These are phyloP conservation scores for Chloropicon primus DNA, from an alignment of 139 green algal species.

Conservation along the genomic window DNA sequence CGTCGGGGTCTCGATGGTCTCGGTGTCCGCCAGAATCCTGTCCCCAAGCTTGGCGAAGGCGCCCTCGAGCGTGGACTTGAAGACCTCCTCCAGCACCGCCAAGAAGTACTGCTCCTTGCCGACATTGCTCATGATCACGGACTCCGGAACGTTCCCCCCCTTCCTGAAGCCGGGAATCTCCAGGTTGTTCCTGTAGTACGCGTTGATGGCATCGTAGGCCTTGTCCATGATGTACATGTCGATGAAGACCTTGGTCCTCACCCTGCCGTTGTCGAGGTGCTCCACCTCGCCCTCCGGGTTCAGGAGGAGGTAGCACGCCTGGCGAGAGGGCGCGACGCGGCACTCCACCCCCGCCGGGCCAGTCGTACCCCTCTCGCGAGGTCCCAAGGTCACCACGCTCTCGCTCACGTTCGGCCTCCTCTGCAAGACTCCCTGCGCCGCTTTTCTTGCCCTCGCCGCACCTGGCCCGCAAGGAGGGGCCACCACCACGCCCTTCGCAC, in stretches of 20 bases:
- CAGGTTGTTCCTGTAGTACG: neutral
- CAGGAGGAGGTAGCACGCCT: neutral
- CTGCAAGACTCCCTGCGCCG: too few species aligned
- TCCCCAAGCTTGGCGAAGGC: neutral
- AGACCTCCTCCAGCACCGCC: conserved; percentile 4
- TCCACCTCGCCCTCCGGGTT: neutral
- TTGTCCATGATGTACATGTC: neutral
- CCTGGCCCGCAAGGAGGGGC: too few species aligned
- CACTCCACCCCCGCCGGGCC: neutral
- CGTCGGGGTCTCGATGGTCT: neutral
- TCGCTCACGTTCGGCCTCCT: too few species aligned
- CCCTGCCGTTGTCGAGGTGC: neutral
- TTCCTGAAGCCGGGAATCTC: neutral
- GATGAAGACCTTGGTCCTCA: neutral
- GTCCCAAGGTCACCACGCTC: too few species aligned
- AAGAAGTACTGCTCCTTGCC: neutral
- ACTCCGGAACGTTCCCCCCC: neutral
- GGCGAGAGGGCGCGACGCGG: too few species aligned
- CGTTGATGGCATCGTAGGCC: neutral
- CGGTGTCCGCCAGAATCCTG: neutral
- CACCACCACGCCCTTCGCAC: too few species aligned
- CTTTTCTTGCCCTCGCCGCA: too few species aligned
- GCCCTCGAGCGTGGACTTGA: conserved; percentile 26
- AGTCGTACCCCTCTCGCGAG: too few species aligned
- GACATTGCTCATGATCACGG: neutral